Conservation (phyloP, 345 rosid species). For the Lepidium aucheri region DNA sequence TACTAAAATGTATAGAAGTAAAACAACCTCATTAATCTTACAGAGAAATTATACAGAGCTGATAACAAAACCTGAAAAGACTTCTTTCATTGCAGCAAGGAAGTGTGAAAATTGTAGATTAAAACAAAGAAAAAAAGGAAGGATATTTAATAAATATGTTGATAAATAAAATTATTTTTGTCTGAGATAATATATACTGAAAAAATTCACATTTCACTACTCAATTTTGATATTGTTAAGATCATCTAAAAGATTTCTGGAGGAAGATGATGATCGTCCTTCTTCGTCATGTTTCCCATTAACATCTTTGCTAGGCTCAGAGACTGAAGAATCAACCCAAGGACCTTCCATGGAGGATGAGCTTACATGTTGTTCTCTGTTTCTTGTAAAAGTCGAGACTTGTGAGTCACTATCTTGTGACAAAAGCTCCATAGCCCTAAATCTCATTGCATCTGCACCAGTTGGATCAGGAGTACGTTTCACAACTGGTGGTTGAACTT, state of each 20-base stretch:
- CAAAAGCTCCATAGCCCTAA: constrained; percentile 65
- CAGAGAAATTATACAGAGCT: background rate
- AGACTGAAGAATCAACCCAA: constrained; percentile 31
- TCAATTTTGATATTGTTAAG: constrained; percentile 19
- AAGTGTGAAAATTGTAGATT: background rate
- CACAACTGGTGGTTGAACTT: constrained; percentile 59
- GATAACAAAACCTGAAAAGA: background rate
- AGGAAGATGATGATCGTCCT: constrained; percentile 10
- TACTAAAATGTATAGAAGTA: constrained; percentile 15
- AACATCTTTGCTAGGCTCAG: no score
- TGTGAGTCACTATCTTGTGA: constrained; percentile 58
- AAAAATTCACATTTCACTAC: background rate
- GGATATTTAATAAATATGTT: background rate
- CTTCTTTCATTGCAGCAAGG: background rate
- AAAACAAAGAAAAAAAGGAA: background rate
- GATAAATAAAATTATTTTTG: background rate
- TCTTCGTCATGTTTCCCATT: background rate
- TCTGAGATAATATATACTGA: background rate
- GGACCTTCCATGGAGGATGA: constrained; percentile 60
- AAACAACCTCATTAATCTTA: background rate
- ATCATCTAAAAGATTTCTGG: constrained; percentile 18
- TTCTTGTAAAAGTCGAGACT: constrained; percentile 35
- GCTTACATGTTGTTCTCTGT: constrained; percentile 22
- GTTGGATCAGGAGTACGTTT: no score
- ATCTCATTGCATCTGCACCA: no score